These are phyloP conservation scores for Gnetum montanum DNA, from an alignment of 75 land plant species.

Conservation along the genomic window DNA sequence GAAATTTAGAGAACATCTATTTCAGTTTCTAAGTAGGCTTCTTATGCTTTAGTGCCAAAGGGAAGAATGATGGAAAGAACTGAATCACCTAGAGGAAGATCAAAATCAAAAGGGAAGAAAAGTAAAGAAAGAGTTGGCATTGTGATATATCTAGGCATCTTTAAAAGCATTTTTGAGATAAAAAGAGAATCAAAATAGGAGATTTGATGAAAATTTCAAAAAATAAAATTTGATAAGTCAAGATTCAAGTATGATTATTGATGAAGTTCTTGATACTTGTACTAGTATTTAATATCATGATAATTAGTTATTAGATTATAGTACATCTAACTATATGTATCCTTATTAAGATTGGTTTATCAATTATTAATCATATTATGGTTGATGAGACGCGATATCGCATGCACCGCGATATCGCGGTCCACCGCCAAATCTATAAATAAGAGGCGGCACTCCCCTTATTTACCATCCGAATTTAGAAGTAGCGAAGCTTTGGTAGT, in stretches of 20 bases:
- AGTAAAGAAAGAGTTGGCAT: background rate
- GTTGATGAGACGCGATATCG: too few species aligned
- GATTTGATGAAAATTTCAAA: background rate
- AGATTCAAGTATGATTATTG: too few species aligned
- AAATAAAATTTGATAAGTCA: background rate
- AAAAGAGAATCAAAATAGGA: background rate
- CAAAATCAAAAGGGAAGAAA: background rate
- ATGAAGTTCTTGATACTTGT: too few species aligned
- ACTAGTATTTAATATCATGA: background rate
- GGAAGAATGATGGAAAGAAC: too few species aligned
- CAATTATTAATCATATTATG: too few species aligned
- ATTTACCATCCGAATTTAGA: too few species aligned
- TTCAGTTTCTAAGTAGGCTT: too few species aligned
- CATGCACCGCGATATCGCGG: too few species aligned
- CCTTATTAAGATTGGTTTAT: constrained; percentile 12
- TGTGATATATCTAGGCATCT: background rate
- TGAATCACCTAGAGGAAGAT: background rate
- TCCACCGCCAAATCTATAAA: too few species aligned
- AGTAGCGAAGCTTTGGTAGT: too few species aligned
- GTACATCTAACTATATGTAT: constrained; percentile 10
- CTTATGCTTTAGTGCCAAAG: background rate
- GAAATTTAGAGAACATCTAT: too few species aligned
- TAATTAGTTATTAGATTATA: constrained; percentile 12
- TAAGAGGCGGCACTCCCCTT: too few species aligned
- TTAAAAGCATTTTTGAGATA: background rate